A percentile compares a stretch with the other conserved stretches of the same genome.
phyloP scores from a whole-genome alignment of 176 grass and related monocot genomes.

The Eleusine indica region DNA sequence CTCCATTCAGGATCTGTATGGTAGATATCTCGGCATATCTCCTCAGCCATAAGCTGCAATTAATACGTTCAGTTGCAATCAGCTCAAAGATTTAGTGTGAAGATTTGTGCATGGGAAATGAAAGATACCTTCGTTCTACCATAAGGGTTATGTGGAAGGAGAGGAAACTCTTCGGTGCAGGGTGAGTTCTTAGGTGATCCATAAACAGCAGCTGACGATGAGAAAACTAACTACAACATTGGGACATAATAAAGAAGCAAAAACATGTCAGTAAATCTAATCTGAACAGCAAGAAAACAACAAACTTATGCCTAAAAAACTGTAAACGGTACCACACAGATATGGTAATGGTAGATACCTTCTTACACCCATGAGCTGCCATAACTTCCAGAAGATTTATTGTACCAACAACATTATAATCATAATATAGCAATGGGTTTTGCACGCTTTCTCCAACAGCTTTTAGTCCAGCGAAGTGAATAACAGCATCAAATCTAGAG shows the following conservation, averaged over 20 bases:
- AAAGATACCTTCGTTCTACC: slow-evolving; percentile 84
- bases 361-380: slow-evolving; percentile 89
- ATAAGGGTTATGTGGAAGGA: slow-evolving; percentile 88
- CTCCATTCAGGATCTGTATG: slow-evolving; percentile 78
- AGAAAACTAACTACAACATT: slow-evolving; percentile 90
- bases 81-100: slow-evolving; percentile 25
- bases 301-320: neutral
- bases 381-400: slow-evolving; percentile 98
- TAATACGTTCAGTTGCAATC: slow-evolving; percentile 42
- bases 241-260: slow-evolving; percentile 20
- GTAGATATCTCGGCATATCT: slow-evolving; percentile 89
- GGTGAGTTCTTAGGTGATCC: slow-evolving; percentile 88
- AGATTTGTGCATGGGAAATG: slow-evolving; percentile 32
- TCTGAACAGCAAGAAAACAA: slow-evolving; percentile 17
- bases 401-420: slow-evolving; percentile 82
- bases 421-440: slow-evolving; percentile 93
- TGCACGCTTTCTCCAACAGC: slow-evolving; percentile 94
- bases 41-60: slow-evolving; percentile 87
- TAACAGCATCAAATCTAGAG: slow-evolving; percentile 91
- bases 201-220: slow-evolving; percentile 96
- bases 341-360: slow-evolving; percentile 58
- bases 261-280: slow-evolving; percentile 11
- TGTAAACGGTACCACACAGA: neutral
- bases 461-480: slow-evolving; percentile 96
- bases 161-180: slow-evolving; percentile 91